Evolutionary conservation across 179 eudicot genomes (phyloP), one percentile per base, ranked within the genome.

Genomic region (Beta lomatogona): DNA sequence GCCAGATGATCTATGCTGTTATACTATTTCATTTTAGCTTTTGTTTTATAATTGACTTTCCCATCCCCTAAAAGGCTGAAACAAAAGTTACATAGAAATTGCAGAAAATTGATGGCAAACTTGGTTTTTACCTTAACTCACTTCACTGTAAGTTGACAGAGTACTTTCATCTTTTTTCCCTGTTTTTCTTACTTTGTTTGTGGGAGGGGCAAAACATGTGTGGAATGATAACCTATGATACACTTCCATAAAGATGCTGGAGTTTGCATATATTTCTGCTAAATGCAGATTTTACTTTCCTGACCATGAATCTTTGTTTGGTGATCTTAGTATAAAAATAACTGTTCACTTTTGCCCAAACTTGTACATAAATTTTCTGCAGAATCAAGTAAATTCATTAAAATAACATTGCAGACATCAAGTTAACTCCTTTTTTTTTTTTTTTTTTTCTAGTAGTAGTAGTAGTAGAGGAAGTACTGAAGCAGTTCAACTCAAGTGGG

Each of bases 181-280:
- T 18, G 21, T 18, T 10, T 57, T 78, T 9, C 19, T 28, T 41
- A 4, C 61, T 45, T 65, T n/a, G 44, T 75, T 67, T 75, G 75
- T 60, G 68, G 71, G 45, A 10, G 53, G 45, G 80, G 80, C 66
- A 77, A 78, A 64, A 52, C 36, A 72, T 50, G 73, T 73, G 61
- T 73, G 16, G 53, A 19, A 14, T 78, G 66, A 78, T 75, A 57
- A 64, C 46, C 78, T 63, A 44, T 78, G 75, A 73, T 82, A 11
- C 68, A 78, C 54, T 79, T n/a, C 78, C 69, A 65, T 71, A 76
- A 66, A 82, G 71, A 52, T 63, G 19, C 18, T 46, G 60, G 7
- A 36, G 48, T 76, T 68, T 45, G 46, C 76, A 71, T 64, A 8
- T 48, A 82, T 77, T 82, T 82, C 78, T 77, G 78, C 78, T 53